Percentiles rank a stretch among this genome's conserved stretches.
phyloP scores from a whole-genome alignment of 768 basidiomycete genomes.

The Exsudoporus frostii region DNA sequence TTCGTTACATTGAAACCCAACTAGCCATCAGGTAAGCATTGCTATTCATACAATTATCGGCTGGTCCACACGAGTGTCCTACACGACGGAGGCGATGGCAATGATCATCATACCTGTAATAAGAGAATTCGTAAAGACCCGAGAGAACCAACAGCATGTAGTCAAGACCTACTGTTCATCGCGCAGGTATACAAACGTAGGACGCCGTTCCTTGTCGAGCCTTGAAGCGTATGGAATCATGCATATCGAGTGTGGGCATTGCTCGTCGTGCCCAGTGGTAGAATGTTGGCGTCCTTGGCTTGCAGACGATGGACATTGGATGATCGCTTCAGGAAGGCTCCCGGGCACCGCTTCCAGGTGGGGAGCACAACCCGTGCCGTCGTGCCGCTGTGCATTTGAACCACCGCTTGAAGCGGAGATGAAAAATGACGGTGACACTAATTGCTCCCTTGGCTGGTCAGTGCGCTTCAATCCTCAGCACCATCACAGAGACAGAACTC shows the following conservation, averaged over 20 bases:
- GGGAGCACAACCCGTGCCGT: slow-evolving; percentile 20
- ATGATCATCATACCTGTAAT: slow-evolving; percentile 9
- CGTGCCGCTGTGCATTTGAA: slow-evolving; percentile 23
- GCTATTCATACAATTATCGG: slow-evolving; percentile 19
- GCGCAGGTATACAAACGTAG: background rate
- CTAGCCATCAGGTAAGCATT: slow-evolving; percentile 34
- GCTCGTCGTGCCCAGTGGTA: background rate
- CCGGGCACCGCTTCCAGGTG: slow-evolving; percentile 22
- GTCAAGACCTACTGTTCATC: slow-evolving; percentile 1
- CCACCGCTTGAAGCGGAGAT: slow-evolving; percentile 29
- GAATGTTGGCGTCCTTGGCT: slow-evolving; percentile 1
- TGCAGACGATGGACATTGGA: slow-evolving; percentile 16
- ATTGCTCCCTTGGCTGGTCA: slow-evolving; percentile 29
- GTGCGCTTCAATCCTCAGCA: slow-evolving; percentile 36
- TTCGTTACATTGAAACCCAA: slow-evolving; percentile 37
- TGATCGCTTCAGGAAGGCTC: slow-evolving; percentile 20
- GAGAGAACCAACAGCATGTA: background rate
- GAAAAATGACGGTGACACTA: slow-evolving; percentile 22
- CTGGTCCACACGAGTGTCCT: slow-evolving; percentile 6
- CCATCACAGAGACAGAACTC: slow-evolving; percentile 39
- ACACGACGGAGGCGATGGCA: slow-evolving; percentile 5
- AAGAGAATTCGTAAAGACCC: background rate
- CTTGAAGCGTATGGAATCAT: background rate
- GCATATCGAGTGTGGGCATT: background rate
- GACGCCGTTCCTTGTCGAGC: background rate